phyloP scores from a whole-genome alignment of 176 grass and related monocot species.

The Zoysia pacifica region DNA sequence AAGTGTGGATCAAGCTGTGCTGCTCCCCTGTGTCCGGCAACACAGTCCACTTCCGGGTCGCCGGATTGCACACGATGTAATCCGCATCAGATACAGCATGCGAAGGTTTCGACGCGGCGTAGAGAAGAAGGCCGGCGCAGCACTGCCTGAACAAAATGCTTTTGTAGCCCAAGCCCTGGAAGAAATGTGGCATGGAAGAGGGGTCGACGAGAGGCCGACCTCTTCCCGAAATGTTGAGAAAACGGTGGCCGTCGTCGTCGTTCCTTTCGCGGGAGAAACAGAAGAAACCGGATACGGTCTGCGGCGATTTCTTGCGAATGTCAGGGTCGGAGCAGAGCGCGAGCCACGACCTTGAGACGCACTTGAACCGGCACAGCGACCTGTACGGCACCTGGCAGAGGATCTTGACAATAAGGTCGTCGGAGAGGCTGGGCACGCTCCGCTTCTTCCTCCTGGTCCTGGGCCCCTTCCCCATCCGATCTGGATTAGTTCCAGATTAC shows the following conservation, averaged over 20 bases:
- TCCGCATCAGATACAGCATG: too few relatives aligned
- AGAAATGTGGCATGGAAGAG: too few relatives aligned
- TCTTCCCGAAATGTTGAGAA: neutral
- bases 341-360: neutral
- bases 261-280: neutral
- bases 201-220: neutral
- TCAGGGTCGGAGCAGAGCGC: neutral
- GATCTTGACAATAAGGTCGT: neutral
- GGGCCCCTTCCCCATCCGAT: neutral
- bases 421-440: neutral
- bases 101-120: neutral
- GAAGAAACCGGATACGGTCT: neutral
- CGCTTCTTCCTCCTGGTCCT: neutral
- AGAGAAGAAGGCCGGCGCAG: neutral
- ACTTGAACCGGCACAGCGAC: slow-evolving; percentile 14
- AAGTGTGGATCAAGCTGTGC: neutral
- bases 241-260: too few relatives aligned
- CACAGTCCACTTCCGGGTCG: neutral
- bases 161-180: fast-evolving
- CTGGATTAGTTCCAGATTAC: neutral
- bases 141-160: neutral
- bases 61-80: neutral
- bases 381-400: neutral
- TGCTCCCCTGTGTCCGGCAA: neutral
- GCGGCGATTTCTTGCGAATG: neutral